Evolutionary conservation across 257 asterid species (phyloP).

Genomic region (Solanum pimpinellifolium): DNA sequence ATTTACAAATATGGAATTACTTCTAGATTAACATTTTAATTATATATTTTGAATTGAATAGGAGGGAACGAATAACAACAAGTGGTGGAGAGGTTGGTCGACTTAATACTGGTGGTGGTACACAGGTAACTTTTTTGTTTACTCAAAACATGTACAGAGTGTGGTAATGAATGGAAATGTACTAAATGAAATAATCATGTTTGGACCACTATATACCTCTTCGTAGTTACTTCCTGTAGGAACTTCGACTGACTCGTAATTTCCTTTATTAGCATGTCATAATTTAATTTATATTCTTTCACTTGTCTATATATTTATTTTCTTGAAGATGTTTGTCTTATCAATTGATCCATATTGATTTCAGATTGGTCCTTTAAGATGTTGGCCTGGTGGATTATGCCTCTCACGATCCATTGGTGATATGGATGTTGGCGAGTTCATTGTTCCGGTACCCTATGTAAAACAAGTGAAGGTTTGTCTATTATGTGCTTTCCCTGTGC

Average conservation of each 20-base stretch:
- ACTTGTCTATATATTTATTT: neutral
- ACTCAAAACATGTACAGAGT: neutral
- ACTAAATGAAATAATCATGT: neutral
- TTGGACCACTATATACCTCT: neutral
- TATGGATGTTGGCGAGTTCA: slow-evolving; percentile 18
- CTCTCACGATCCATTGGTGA: slow-evolving; percentile 17
- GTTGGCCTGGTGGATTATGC: slow-evolving; percentile 21
- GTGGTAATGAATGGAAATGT: neutral
- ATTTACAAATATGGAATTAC: neutral
- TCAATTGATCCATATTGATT: neutral
- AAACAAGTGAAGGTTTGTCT: slow-evolving; percentile 28
- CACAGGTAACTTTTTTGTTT: slow-evolving; percentile 34
- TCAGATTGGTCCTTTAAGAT: slow-evolving; percentile 22
- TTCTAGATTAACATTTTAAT: neutral
- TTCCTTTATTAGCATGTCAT: neutral
- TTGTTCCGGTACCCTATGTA: slow-evolving; percentile 17
- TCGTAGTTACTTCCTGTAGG: neutral
- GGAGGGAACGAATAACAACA: slow-evolving; percentile 63
- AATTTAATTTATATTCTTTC: neutral
- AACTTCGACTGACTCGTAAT: neutral
- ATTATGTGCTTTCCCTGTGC: neutral
- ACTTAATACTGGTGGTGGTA: slow-evolving; percentile 77
- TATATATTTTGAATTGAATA: slow-evolving; percentile 19
- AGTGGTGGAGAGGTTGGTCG: slow-evolving; percentile 87
- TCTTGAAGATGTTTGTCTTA: neutral